Evolutionary conservation across 2,329 filamentous ascomycete genomes (phyloP).

Genomic region (Fusarium abutilonis): DNA sequence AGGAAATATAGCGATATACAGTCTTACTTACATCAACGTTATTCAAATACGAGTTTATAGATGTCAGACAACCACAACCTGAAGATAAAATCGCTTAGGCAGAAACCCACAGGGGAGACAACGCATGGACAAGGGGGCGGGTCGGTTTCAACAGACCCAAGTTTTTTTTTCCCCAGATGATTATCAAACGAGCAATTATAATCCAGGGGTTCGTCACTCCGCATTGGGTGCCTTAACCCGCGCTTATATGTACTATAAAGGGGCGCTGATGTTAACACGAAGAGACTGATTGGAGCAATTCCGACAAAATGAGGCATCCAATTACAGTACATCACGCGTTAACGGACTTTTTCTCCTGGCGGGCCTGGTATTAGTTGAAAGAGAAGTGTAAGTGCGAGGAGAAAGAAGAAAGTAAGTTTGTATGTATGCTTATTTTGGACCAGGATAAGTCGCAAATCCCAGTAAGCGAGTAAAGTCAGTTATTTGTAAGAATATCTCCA

Average conservation of each 20-base stretch:
- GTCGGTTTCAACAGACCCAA: not conserved
- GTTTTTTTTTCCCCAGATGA: conserved; percentile 17
- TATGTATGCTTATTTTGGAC: conserved; percentile 29
- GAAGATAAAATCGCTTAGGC: conserved; percentile 1
- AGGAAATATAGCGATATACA: not conserved
- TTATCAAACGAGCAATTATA: conserved; percentile 26
- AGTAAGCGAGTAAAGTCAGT: conserved; percentile 14
- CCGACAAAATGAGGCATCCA: conserved; percentile 5
- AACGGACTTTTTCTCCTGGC: conserved; percentile 2
- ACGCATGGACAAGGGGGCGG: not conserved
- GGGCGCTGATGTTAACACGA: not conserved
- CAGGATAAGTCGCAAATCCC: conserved; percentile 17
- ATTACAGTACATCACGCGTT: conserved; percentile 18
- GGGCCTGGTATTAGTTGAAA: not conserved
- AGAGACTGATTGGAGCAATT: conserved; percentile 17
- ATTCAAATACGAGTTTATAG: conserved; percentile 3
- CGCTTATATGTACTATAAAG: not conserved
- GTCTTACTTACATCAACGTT: not conserved
- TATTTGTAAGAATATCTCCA: not conserved
- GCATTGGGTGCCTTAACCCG: conserved; percentile 16
- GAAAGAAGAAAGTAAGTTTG: not conserved
- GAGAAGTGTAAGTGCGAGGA: not conserved
- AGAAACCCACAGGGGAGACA: not conserved
- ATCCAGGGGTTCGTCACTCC: conserved; percentile 17
- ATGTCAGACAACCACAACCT: conserved; percentile 1